Evolutionary conservation across 495 filamentous ascomycete species (phyloP).

Genomic region (Lepraria neglecta): DNA sequence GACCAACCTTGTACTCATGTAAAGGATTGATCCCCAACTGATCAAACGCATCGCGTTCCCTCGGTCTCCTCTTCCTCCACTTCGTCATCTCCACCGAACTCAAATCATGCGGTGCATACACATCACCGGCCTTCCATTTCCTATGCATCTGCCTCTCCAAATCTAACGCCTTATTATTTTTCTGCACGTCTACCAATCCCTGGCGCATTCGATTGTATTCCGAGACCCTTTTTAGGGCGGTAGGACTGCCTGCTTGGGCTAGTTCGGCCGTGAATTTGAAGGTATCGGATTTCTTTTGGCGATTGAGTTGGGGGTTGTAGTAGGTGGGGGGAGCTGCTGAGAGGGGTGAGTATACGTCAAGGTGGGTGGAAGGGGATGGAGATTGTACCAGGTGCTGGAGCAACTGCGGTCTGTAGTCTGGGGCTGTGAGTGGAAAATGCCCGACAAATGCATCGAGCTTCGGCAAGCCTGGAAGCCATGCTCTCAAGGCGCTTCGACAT

Average conservation of each 20-base stretch:
- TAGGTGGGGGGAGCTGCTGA: neutral
- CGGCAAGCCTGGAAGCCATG: conserved; percentile 1
- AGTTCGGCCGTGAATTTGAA: neutral
- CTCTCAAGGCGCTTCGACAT: neutral
- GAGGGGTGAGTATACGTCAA: neutral
- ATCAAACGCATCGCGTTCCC: conserved; percentile 64
- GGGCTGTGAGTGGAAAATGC: conserved; percentile 7
- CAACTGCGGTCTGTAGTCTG: neutral
- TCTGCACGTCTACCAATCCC: conserved; percentile 21
- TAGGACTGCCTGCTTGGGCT: conserved; percentile 2
- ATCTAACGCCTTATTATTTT: conserved; percentile 13
- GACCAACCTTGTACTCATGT: conserved; percentile 83
- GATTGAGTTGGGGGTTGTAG: conserved; percentile 1
- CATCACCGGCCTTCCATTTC: conserved; percentile 63
- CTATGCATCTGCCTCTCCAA: conserved; percentile 42
- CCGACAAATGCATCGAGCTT: conserved; percentile 8
- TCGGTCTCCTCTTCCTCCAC: conserved; percentile 48
- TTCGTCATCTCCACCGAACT: conserved; percentile 65
- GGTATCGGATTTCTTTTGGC: neutral
- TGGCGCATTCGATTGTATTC: neutral
- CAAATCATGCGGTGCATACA: conserved; percentile 88
- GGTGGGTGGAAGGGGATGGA: conserved; percentile 11
- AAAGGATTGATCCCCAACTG: conserved; percentile 72
- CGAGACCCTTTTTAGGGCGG: conserved; percentile 15
- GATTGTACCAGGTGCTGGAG: conserved; percentile 21